Evolutionary conservation across 345 rosid genomes (phyloP), one percentile per base, ranked within the genome.

Genomic region (Heritiera littoralis): DNA sequence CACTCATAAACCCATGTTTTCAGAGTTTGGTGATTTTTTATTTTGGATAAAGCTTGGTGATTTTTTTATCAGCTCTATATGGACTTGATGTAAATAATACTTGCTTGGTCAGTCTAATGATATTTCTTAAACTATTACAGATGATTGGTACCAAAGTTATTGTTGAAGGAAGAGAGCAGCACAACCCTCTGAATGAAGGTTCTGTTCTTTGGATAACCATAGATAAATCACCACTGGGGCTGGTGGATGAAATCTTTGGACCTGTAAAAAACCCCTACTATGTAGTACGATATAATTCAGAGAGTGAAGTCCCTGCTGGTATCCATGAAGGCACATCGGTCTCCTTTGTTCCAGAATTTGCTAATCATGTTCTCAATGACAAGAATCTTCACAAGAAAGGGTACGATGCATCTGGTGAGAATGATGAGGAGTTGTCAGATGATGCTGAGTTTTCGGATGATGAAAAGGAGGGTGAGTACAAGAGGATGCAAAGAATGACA

Each of bases 371-470:
- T 77, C 92, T 96, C 56, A 88, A 83, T 73, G 90, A 90, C 75
- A 84, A 90, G 88, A 89, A 87, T 78, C 85, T 96, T 70, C 87
- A 90, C 88, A 88, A 85, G 84, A 96, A 96, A 90, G 98, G 98
- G 17, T 96, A 94, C 63, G 99, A 96, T 89, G 97, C 97, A 49
- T 94, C 99, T 55, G 95, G 97, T 46, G 95, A 94, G 80, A 85
- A 94, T 75, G 99, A 96, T 74, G 99, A 96, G 86, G 98, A 94
- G 91, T 30, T 90, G 69, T 77, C 90, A 4, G 90, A 91, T 83
- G 90, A 91, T 83, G 87, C 77, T 7, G 98, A 96, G 86, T 96
- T 96, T 81, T 96, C 98, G 3, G 98, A 96, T 84, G 99, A 96
- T 77, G 98, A 94, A 87, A 89, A 90, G 85, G 99, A 96, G 85